phyloP scores from a whole-genome alignment of 1,284 basidiomycete genomes.

The Sporisorium scitamineum region DNA sequence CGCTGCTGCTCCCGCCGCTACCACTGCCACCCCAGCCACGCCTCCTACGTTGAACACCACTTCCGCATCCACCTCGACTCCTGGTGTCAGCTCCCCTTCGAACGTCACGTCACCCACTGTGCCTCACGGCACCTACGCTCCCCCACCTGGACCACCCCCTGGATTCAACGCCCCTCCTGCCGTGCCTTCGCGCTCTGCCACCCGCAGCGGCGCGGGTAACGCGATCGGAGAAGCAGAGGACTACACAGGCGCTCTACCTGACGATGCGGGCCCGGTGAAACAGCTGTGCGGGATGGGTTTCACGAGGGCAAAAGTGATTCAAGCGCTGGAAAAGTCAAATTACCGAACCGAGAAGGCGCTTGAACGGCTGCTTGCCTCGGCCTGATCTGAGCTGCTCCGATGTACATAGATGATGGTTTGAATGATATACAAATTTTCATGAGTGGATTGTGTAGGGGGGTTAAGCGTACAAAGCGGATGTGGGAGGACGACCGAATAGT shows the following conservation, averaged over 20 bases:
- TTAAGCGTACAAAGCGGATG: slow-evolving; percentile 33
- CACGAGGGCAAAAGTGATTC: slow-evolving; percentile 59
- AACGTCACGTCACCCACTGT: slow-evolving; percentile 18
- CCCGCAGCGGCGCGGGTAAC: background rate
- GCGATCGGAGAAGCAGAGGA: slow-evolving; percentile 27
- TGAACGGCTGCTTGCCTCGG: slow-evolving; percentile 55
- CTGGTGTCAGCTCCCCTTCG: slow-evolving; percentile 12
- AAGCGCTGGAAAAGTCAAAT: slow-evolving; percentile 65
- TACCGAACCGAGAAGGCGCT: slow-evolving; percentile 67
- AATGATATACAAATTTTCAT: no score
- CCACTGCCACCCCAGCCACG: slow-evolving; percentile 16
- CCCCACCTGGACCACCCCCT: slow-evolving; percentile 48
- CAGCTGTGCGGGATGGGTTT: slow-evolving; percentile 69
- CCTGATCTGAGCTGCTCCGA: no score
- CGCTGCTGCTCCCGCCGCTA: slow-evolving; percentile 5
- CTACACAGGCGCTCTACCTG: slow-evolving; percentile 57
- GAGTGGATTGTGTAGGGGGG: no score
- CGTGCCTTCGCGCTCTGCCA: slow-evolving; percentile 23
- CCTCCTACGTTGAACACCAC: background rate
- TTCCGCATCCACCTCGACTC: background rate
- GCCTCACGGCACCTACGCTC: slow-evolving; percentile 39
- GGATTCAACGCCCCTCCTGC: slow-evolving; percentile 32
- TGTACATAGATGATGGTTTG: no score
- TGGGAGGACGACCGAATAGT: slow-evolving; percentile 30
- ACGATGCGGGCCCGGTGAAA: slow-evolving; percentile 64